phyloP scores from a whole-genome alignment of 768 basidiomycete genomes.

The Naematelia encephala region DNA sequence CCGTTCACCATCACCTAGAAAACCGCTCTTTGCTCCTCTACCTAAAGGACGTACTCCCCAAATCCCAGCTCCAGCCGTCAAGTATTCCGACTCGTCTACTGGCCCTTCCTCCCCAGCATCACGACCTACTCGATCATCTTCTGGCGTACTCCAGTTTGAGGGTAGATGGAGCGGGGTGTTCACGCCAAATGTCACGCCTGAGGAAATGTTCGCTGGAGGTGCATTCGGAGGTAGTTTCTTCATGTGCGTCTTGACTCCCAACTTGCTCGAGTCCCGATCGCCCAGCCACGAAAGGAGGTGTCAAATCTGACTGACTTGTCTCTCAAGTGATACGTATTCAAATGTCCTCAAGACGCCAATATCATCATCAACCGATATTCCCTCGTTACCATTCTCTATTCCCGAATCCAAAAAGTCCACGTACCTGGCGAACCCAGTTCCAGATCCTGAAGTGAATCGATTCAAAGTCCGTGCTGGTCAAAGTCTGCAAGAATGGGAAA shows the following conservation, averaged over 20 bases:
- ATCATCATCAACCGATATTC: conserved; percentile 15
- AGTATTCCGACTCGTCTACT: conserved; percentile 13
- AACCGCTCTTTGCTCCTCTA: conserved; percentile 3
- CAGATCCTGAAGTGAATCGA: conserved; percentile 36
- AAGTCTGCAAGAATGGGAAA: conserved; percentile 49
- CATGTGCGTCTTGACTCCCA: conserved; percentile 11
- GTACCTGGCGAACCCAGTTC: conserved; percentile 26
- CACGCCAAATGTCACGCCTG: conserved; percentile 48
- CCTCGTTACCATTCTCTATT: conserved; percentile 30
- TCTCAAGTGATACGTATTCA: conserved; percentile 42
- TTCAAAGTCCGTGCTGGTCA: conserved; percentile 44
- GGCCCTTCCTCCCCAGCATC: conserved; percentile 11
- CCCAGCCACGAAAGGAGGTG: not conserved
- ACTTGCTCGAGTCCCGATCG: not conserved
- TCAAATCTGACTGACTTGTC: conserved; percentile 6
- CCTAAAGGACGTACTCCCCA: conserved; percentile 7
- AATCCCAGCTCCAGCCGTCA: conserved; percentile 23
- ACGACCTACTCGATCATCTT: conserved; percentile 22
- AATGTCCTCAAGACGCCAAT: conserved; percentile 33
- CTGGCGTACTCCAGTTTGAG: conserved; percentile 44
- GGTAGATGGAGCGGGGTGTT: conserved; percentile 43
- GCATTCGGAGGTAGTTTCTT: conserved; percentile 49
- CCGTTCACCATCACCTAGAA: not conserved
- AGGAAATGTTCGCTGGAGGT: conserved; percentile 47
- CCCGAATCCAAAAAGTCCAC: conserved; percentile 7